Evolutionary conservation across 2,329 filamentous ascomycete genomes (phyloP), one percentile per base, ranked within the genome.

Genomic region (Aspergillus amoenus): DNA sequence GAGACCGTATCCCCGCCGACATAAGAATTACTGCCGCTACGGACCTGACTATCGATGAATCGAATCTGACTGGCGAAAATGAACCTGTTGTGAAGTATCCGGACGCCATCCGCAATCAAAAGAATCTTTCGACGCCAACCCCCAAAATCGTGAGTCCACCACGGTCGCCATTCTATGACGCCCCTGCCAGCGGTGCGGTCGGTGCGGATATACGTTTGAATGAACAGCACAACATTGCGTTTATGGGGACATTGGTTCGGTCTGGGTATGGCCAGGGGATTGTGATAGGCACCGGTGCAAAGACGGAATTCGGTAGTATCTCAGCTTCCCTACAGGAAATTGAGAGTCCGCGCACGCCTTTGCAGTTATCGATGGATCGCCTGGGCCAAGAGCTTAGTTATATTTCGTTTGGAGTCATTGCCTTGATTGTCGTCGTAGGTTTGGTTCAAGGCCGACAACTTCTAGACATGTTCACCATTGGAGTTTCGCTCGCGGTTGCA

Each of bases 311-410:
- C 74, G 94, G 94, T 42, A 93, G 91, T 49, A 99, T 99, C 66
- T 96, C 93, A 18, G 89, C 93, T 15, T 97, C 93, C 52, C 84
- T 99, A 24, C 92, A 93, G 48, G 91, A 94, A 60, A 99, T 96
- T 27, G 94, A 97, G 73, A 96, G 92, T 68, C 94, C 94, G 0
- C 84, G 94, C 43, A 99, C 94, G 3, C 94, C 94, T 8, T 81
- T 99, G 30, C 94, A 99, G 72, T 77, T 96, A 8, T 96, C 92
- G 17, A 99, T 99, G 95, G 94, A 99, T 73, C 87, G 91, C n/a
- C 84, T 99, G 2, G 94, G 94, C 30, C 93, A 95, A 54, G 93
- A 99, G 70, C 81, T 99, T 55, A 97, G 93, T 78, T 96, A 97
- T 74, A 91, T 96, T 70, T 99, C 94, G 0, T 97, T 99, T 71